These are phyloP conservation scores for Logfia minima DNA, from an alignment of 129 eudicot species.

Conservation along the genomic window DNA sequence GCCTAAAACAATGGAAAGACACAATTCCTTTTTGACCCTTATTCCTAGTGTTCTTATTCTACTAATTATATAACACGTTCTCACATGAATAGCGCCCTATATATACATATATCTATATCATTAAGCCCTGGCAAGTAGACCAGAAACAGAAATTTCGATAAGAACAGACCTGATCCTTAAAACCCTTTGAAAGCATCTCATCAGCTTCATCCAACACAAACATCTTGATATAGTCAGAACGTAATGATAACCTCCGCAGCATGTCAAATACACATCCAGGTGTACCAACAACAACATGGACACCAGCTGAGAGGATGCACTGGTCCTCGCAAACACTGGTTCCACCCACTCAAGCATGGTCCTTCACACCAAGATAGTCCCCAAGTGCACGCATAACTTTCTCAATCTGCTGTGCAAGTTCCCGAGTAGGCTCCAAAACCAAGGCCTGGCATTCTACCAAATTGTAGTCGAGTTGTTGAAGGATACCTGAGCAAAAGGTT, in stretches of 20 bases:
- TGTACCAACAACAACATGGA: conserved; percentile 71
- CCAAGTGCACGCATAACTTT: conserved; percentile 77
- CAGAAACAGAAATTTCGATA: not conserved
- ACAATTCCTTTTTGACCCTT: too few species aligned
- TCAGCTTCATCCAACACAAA: conserved; percentile 82
- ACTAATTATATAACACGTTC: too few species aligned
- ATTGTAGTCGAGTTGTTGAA: conserved; percentile 71
- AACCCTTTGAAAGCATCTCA: conserved; percentile 78
- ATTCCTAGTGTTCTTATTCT: too few species aligned
- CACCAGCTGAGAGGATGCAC: conserved; percentile 60
- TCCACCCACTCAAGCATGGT: conserved; percentile 85
- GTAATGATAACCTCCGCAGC: conserved; percentile 66
- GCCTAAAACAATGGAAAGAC: too few species aligned
- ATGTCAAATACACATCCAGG: conserved; percentile 85
- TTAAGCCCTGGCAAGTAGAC: not conserved
- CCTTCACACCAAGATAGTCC: conserved; percentile 74
- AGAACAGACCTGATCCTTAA: conserved; percentile 63
- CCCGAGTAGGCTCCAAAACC: conserved; percentile 82
- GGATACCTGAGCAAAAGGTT: conserved; percentile 75
- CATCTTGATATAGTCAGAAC: conserved; percentile 66
- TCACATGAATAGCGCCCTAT: too few species aligned
- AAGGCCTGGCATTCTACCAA: conserved; percentile 69
- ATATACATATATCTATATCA: too few species aligned
- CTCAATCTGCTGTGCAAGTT: conserved; percentile 74
- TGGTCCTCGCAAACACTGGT: conserved; percentile 88